These are phyloP conservation scores for Pseudocercospora eumusae DNA, from an alignment of 2,329 filamentous ascomycete genomes.

Conservation along the genomic window DNA sequence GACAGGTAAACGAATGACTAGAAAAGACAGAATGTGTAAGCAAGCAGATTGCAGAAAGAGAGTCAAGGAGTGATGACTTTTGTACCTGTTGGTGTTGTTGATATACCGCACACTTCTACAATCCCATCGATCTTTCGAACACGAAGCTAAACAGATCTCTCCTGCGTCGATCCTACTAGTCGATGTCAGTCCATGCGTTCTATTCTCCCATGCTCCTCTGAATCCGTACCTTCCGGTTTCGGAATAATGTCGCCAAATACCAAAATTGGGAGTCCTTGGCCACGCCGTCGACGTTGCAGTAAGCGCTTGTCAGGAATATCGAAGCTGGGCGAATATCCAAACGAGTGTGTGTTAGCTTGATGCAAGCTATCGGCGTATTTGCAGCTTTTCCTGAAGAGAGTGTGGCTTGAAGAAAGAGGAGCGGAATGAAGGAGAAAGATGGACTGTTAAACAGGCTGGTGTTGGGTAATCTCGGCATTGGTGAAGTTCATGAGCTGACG, in stretches of 20 bases:
- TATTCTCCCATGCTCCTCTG: background rate
- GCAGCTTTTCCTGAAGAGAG: background rate
- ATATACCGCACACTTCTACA: slow-evolving; percentile 10
- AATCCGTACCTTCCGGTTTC: slow-evolving; percentile 22
- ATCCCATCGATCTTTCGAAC: background rate
- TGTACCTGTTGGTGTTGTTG: slow-evolving; percentile 16
- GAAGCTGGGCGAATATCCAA: background rate
- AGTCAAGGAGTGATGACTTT: background rate
- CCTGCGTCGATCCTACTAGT: background rate
- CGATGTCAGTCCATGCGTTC: background rate
- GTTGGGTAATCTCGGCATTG: background rate
- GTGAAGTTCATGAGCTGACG: background rate
- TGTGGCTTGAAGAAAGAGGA: background rate
- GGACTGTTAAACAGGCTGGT: background rate
- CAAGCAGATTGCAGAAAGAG: background rate
- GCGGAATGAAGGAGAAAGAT: background rate
- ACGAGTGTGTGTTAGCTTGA: background rate
- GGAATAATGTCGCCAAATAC: slow-evolving; percentile 18
- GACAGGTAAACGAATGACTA: slow-evolving; percentile 18
- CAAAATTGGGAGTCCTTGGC: slow-evolving; percentile 3
- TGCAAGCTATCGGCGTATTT: background rate
- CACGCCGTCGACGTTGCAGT: background rate
- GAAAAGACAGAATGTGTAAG: slow-evolving; percentile 4
- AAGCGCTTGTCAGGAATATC: background rate
- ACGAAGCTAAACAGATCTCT: slow-evolving; percentile 5